phyloP scores from a whole-genome alignment of 2,329 filamentous ascomycete genomes.

The Neopestalotiopsis clavispora region DNA sequence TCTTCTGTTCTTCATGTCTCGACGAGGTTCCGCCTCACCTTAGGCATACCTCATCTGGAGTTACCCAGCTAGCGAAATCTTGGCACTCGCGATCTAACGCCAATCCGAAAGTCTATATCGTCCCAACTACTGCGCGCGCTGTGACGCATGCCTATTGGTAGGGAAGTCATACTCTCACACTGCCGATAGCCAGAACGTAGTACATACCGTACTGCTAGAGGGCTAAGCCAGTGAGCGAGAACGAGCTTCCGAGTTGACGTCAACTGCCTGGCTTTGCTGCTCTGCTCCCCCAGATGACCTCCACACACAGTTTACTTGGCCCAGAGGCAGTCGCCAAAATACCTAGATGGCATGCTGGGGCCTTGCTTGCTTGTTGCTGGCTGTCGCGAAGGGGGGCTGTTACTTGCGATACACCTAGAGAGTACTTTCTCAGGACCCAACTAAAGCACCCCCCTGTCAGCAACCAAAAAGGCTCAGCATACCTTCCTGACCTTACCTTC shows the following conservation, averaged over 20 bases:
- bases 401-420: background rate
- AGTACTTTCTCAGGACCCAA: slow-evolving; percentile 21
- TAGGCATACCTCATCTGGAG: slow-evolving; percentile 5
- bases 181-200: slow-evolving; percentile 10
- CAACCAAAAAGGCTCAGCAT: slow-evolving; percentile 23
- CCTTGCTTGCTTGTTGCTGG: background rate
- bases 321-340: background rate
- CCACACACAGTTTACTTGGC: background rate
- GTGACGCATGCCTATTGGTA: slow-evolving; percentile 3
- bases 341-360: background rate
- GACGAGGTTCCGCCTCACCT: slow-evolving; percentile 10
- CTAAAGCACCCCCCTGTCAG: slow-evolving; percentile 33
- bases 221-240: background rate
- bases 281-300: background rate
- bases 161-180: background rate
- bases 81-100: slow-evolving; percentile 9
- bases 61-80: slow-evolving; percentile 9
- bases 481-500: slow-evolving; percentile 1
- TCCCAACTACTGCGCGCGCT: slow-evolving; percentile 1
- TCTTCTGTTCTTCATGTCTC: background rate
- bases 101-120: slow-evolving; percentile 14
- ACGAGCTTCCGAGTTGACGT: slow-evolving; percentile 12
- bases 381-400: slow-evolving; percentile 4
- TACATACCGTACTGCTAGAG: background rate
- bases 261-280: background rate